Evolutionary conservation across 768 basidiomycete species (phyloP), one percentile per base, ranked within the genome.

Genomic region (Kwoniella heveanensis): DNA sequence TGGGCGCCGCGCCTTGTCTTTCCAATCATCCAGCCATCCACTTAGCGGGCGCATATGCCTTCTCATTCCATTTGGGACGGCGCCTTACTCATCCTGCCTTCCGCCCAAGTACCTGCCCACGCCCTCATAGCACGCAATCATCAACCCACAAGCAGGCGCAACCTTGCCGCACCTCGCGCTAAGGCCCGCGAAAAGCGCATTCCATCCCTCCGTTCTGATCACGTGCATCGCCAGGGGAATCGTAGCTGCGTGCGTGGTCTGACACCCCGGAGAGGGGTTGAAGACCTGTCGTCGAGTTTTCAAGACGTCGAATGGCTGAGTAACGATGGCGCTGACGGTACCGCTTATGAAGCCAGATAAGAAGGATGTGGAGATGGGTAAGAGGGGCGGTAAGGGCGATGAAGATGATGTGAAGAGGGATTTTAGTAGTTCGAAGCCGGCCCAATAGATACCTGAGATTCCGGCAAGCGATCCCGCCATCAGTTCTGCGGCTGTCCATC

Each of bases 61-160:
- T n/a, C n/a, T n/a, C n/a, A n/a, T 17, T 27, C 49, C 26, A 26
- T 6, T 32, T 26, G n/a, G n/a, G n/a, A n/a, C n/a, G n/a, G n/a
- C n/a, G n/a, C n/a, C n/a, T 49, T 47, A 65, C 17, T 51, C 56
- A 24, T 62, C 48, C 29, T 54, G 30, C 54, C 58, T 51, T 17
- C 69, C 74, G 4, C 73, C 74, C 22, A 81, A 57, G 47, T 69
- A 78, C 37, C 73, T 68, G 27, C 79, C 78, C 6, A 81, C 79
- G 29, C 78, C 93, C 86, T 98, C 94, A 77, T 89, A 98, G 79
- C 89, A 93, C 60, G 90, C 87, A 77, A 97, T 96, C 95, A 98
- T 97, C 69, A 99, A 89, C 24, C 95, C 95, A 80, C 96, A 99
- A 46, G 95, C 96, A 39, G 96, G 96, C 12, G 92, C 92, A 66